Conservation (phyloP, 192 early-diverging fungal species). For the Podila clonocystis region DNA sequence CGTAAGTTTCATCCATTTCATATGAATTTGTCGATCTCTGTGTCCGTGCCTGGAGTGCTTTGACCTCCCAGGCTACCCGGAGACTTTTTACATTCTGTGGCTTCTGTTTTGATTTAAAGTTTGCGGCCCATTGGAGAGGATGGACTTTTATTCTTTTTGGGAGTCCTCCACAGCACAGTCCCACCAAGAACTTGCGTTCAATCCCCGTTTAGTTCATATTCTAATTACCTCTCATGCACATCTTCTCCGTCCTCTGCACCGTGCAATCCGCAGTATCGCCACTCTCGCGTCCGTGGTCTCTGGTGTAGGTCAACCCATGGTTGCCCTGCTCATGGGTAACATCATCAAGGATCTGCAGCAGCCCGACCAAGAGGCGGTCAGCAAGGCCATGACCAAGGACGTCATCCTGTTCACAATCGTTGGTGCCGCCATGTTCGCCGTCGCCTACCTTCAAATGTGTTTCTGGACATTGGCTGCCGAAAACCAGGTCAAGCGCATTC, state of each 20-base stretch:
- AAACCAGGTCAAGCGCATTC: constrained; percentile 64
- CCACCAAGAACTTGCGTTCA: too few species aligned
- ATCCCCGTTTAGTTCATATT: too few species aligned
- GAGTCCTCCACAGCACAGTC: too few species aligned
- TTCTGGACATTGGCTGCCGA: constrained; percentile 72
- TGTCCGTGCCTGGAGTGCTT: not conserved
- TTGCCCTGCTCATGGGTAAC: constrained; percentile 32
- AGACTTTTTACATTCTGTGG: too few species aligned
- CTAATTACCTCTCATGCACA: too few species aligned
- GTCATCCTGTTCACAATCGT: constrained; percentile 48
- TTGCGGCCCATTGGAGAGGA: too few species aligned
- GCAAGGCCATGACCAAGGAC: not conserved
- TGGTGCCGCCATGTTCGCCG: constrained; percentile 63
- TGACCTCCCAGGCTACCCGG: not conserved
- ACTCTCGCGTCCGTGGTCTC: constrained; percentile 20
- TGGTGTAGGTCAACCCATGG: constrained; percentile 39
- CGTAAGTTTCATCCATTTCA: constrained; percentile 13
- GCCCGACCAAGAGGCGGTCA: not conserved
- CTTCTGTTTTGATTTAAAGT: too few species aligned
- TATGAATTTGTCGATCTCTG: not conserved
- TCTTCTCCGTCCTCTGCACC: too few species aligned
- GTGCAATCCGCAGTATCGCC: constrained; percentile 21
- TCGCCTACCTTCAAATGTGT: constrained; percentile 70
- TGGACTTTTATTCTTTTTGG: too few species aligned
- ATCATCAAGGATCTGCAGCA: not conserved